A percentile compares a stretch with the other conserved stretches of the same genome.
These are phyloP conservation scores for Kuraishia piskuri DNA, from an alignment of 805 yeast genomes.

Conservation along the genomic window DNA sequence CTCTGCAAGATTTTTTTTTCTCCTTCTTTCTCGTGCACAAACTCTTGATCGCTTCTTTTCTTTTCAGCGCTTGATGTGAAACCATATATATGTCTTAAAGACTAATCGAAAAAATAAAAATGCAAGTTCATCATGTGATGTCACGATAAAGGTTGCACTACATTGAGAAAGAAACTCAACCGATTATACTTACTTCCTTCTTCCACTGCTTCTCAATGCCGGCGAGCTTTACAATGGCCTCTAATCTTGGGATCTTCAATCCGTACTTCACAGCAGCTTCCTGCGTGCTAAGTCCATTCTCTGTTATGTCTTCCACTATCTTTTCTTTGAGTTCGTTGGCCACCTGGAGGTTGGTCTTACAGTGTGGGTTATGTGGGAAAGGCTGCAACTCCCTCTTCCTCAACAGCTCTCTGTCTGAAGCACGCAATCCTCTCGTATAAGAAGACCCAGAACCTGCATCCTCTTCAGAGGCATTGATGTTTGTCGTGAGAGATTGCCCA, in stretches of 20 bases:
- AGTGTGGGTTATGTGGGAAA: conserved; percentile 67
- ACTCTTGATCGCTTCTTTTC: not conserved
- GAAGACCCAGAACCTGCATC: not conserved
- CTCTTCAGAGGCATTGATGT: conserved; percentile 12
- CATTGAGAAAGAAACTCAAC: not conserved
- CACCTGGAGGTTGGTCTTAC: conserved; percentile 58
- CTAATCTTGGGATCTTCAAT: conserved; percentile 76
- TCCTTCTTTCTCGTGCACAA: not conserved
- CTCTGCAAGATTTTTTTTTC: too few species aligned
- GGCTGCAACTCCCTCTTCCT: conserved; percentile 46
- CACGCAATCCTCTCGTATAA: not conserved
- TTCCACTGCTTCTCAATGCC: conserved; percentile 57
- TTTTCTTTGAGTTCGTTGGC: conserved; percentile 48
- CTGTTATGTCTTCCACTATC: conserved; percentile 48
- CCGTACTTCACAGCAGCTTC: conserved; percentile 74
- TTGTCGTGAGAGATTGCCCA: conserved; percentile 22
- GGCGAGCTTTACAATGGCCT: conserved; percentile 71
- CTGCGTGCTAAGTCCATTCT: conserved; percentile 50
- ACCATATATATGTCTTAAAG: conserved; percentile 66
- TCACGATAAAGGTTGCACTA: not conserved
- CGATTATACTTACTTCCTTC: conserved; percentile 44
- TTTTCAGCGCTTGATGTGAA: conserved; percentile 25
- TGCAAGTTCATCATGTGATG: conserved; percentile 33
- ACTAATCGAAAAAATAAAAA: conserved; percentile 55
- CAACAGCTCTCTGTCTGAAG: conserved; percentile 1